Conservation (phyloP, 2,329 filamentous ascomycete species). For the Pleomassaria siparia region DNA sequence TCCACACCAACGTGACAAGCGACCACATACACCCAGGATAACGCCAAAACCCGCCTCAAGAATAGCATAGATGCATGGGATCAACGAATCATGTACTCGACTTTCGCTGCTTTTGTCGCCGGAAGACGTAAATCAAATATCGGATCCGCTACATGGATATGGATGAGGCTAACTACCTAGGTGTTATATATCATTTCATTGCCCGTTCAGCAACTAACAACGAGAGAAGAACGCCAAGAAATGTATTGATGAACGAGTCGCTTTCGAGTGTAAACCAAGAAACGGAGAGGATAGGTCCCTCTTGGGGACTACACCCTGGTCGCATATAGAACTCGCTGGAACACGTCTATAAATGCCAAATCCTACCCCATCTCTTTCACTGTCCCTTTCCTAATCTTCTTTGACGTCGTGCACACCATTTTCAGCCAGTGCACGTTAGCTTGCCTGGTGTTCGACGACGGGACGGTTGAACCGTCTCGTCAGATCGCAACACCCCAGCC, state of each 20-base stretch:
- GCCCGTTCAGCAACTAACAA: constrained; percentile 2
- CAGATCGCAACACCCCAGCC: constrained; percentile 17
- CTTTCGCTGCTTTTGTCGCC: too few species aligned
- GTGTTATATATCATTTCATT: constrained; percentile 25
- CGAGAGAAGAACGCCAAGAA: constrained; percentile 32
- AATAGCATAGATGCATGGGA: too few species aligned
- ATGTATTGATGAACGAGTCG: constrained; percentile 25
- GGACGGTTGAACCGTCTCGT: not conserved
- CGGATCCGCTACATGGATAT: constrained; percentile 1
- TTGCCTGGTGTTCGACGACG: constrained; percentile 11
- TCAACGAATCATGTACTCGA: too few species aligned
- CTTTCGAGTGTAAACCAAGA: constrained; percentile 14
- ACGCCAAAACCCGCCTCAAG: too few species aligned
- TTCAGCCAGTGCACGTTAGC: constrained; percentile 9
- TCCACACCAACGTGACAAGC: too few species aligned
- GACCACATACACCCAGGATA: too few species aligned
- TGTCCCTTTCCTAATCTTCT: constrained; percentile 25
- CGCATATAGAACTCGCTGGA: constrained; percentile 23
- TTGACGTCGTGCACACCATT: constrained; percentile 15
- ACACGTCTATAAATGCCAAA: constrained; percentile 40
- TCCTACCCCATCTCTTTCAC: constrained; percentile 9
- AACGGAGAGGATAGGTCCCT: constrained; percentile 5
- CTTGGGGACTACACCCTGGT: constrained; percentile 7
- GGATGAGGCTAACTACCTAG: constrained; percentile 27
- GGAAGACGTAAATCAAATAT: not conserved